Evolutionary conservation across 768 basidiomycete genomes (phyloP), one percentile per base, ranked within the genome.

Genomic region (Pulveroboletus sp.): DNA sequence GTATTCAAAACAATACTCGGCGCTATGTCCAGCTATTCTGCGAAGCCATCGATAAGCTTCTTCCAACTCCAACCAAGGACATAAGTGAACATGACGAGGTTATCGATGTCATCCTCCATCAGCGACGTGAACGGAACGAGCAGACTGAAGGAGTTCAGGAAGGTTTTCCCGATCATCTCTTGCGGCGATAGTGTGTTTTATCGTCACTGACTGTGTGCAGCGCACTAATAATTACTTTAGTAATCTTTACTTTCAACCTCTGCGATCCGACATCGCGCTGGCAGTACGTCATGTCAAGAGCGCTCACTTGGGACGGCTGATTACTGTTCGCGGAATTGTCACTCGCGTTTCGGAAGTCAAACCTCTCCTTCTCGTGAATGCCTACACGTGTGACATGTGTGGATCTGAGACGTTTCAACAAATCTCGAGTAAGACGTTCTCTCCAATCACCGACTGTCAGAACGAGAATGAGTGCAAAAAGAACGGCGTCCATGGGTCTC

Each of bases 281-380:
- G 93, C 96, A 33, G 96, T 98, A 14, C 85, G 96, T 45, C 85
- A 95, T 39, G 92, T 98, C 39, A 86, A 82, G 57, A 90, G 93
- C 13, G 60, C 71, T 8, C 85, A 92, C 54, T 79, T 98, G n/a
- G 96, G 96, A 41, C 85, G 80, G 55, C 76, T 98, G 51, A 95
- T 99, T 67, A 98, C 93, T 31, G 90, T 95, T 56, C 89, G 94
- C 37, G 96, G 96, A 48, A 98, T 99, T 58, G 93, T 98, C 46
- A 99, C 93, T 28, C 93, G 96, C 54, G 93, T 99, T 4, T 97
- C 94, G 4, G 96, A 98, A 73, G 96, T 99, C 65, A 98, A 98
- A 65, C 96, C 96, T 9, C 82, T 98, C 15, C 80, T 99, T 13
- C 86, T 91, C 64, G 93, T 98, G 62, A 96, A 95, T 69, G 96